phyloP scores from a whole-genome alignment of 306 rosid species.

The Cicer chorassanicum region DNA sequence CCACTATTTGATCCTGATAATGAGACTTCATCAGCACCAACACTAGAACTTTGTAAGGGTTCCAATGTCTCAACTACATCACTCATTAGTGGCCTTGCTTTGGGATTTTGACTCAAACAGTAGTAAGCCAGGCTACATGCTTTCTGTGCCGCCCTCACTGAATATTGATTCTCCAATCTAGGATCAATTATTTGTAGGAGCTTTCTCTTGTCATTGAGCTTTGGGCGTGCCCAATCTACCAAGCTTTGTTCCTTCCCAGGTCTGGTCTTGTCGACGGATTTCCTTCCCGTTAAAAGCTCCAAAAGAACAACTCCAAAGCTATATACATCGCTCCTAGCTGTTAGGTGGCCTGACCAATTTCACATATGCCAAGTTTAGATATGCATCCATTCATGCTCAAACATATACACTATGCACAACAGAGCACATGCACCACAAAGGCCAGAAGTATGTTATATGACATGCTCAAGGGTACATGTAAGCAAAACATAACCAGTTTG shows the following conservation, averaged over 20 bases:
- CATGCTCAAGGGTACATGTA: conserved; percentile 19
- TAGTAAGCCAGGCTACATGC: conserved; percentile 99
- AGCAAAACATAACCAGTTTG: conserved; percentile 21
- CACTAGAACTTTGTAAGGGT: conserved; percentile 83
- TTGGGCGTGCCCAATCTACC: conserved; percentile 99
- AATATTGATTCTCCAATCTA: conserved; percentile 90
- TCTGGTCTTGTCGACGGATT: conserved; percentile 92
- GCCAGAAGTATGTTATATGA: conserved; percentile 15
- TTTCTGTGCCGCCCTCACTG: conserved; percentile 96
- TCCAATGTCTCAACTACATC: conserved; percentile 98
- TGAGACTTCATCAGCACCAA: conserved; percentile 63
- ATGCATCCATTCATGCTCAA: conserved; percentile 27
- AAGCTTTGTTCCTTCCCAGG: conserved; percentile 95
- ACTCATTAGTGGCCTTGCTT: conserved; percentile 99
- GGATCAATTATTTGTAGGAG: conserved; percentile 95
- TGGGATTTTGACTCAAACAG: conserved; percentile 97
- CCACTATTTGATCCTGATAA: conserved; percentile 60
- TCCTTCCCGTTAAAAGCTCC: conserved; percentile 96
- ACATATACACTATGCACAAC: conserved; percentile 27
- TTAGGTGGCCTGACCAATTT: conserved; percentile 84
- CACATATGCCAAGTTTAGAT: conserved; percentile 46
- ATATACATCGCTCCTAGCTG: conserved; percentile 97
- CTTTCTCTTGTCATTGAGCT: conserved; percentile 96
- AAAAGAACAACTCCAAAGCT: conserved; percentile 98
- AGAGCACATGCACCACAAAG: conserved; percentile 23